A percentile compares a stretch with the other conserved stretches of the same genome.
These are phyloP conservation scores for Penicillium palitans DNA, from an alignment of 2,329 filamentous ascomycete species.

Conservation along the genomic window DNA sequence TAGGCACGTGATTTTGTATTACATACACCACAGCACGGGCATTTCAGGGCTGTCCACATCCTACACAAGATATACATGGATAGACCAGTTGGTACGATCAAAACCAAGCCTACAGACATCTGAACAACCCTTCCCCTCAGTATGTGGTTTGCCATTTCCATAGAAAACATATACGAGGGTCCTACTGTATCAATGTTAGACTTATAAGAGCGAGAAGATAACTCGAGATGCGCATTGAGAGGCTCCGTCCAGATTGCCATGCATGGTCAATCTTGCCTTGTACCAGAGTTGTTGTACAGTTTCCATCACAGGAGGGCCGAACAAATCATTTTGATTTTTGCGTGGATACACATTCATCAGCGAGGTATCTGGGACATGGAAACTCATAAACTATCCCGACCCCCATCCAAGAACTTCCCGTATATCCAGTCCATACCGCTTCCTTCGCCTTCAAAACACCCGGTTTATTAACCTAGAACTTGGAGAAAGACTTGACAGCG, in stretches of 20 bases:
- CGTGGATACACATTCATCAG: constrained; percentile 43
- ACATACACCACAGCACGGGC: too few relatives aligned
- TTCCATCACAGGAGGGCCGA: constrained; percentile 35
- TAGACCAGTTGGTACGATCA: too few relatives aligned
- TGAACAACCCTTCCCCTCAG: not conserved
- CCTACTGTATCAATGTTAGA: constrained; percentile 1
- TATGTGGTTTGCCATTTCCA: not conserved
- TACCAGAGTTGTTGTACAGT: constrained; percentile 27
- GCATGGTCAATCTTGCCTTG: constrained; percentile 10
- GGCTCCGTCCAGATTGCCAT: constrained; percentile 19
- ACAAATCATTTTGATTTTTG: constrained; percentile 41
- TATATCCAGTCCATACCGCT: constrained; percentile 42
- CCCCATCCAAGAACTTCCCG: constrained; percentile 36
- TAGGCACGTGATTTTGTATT: too few relatives aligned
- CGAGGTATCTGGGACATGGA: constrained; percentile 45
- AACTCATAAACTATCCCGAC: constrained; percentile 44
- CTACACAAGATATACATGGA: too few relatives aligned
- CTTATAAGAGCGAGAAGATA: constrained; percentile 11
- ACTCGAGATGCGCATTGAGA: constrained; percentile 17
- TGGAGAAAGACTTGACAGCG: constrained; percentile 93
- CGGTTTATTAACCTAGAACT: constrained; percentile 71
- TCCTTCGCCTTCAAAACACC: constrained; percentile 39
- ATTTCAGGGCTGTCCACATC: too few relatives aligned
- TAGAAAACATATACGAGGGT: not conserved
- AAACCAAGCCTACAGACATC: not conserved